These are phyloP conservation scores for Epichloe uncinata DNA, from an alignment of 2,329 filamentous ascomycete species.

Conservation along the genomic window DNA sequence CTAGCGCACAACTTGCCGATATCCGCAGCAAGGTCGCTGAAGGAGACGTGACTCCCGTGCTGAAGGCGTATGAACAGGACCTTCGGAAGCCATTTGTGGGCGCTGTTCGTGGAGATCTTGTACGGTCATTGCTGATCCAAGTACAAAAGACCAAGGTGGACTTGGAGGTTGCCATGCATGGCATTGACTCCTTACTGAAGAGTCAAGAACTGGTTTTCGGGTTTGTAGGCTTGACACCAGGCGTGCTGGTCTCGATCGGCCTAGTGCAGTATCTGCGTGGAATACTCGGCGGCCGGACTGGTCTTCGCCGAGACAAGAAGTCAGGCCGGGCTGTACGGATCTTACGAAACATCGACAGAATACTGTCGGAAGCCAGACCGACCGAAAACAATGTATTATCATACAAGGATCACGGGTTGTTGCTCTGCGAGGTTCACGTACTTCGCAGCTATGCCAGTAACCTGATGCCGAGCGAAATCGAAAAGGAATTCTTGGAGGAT, in stretches of 20 bases:
- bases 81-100: constrained; percentile 70
- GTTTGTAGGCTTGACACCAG: constrained; percentile 89
- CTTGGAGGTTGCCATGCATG: constrained; percentile 87
- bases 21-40: constrained; percentile 73
- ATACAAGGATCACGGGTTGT: constrained; percentile 83
- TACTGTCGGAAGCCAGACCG: constrained; percentile 54
- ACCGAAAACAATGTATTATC: constrained; percentile 62
- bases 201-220: constrained; percentile 96
- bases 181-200: constrained; percentile 87
- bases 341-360: constrained; percentile 77
- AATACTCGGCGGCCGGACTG: constrained; percentile 56
- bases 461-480: constrained; percentile 60
- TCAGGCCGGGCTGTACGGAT: constrained; percentile 62
- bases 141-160: constrained; percentile 99
- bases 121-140: constrained; percentile 85
- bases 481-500: constrained; percentile 80
- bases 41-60: constrained; percentile 83
- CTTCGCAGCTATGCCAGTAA: constrained; percentile 48
- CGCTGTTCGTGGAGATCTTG: constrained; percentile 71
- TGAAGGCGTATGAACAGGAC: constrained; percentile 84
- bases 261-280: constrained; percentile 57
- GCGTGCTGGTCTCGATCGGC: constrained; percentile 75
- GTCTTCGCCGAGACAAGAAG: constrained; percentile 49
- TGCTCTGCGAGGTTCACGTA: constrained; percentile 82
- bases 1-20: constrained; percentile 55